These are phyloP conservation scores for Syncephalastrum monosporum DNA, from an alignment of 371 early-diverging fungal species.

Conservation along the genomic window DNA sequence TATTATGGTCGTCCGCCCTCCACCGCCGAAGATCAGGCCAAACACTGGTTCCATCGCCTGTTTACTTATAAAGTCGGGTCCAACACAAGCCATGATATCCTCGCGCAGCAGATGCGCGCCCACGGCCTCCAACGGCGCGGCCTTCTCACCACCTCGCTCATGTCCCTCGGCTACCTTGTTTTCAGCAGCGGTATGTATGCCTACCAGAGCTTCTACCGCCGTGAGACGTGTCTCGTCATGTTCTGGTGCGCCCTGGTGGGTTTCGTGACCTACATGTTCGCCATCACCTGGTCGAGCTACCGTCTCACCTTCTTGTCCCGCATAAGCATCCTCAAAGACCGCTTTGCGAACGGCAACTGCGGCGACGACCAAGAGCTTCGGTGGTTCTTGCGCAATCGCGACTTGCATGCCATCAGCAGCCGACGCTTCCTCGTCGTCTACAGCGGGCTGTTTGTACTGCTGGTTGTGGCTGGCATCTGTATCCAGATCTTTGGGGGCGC, in stretches of 20 bases:
- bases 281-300: conserved; percentile 20
- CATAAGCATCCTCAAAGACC: conserved; percentile 21
- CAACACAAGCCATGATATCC: not conserved
- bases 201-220: conserved; percentile 11
- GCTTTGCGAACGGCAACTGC: not conserved
- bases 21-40: not conserved
- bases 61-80: too few species aligned
- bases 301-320: conserved; percentile 21
- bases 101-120: conserved; percentile 1
- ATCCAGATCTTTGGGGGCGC: too few species aligned
- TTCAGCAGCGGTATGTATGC: conserved; percentile 21
- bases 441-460: too few species aligned
- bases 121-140: conserved; percentile 25
- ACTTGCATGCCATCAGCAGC: conserved; percentile 7
- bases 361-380: conserved; percentile 10
- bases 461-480: too few species aligned
- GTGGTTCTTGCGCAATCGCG: conserved; percentile 22
- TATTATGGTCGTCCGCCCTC: not conserved
- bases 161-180: conserved; percentile 29
- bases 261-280: conserved; percentile 31
- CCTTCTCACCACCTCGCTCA: conserved; percentile 16
- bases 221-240: conserved; percentile 19
- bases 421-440: conserved; percentile 4
- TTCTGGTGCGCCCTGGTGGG: conserved; percentile 29
- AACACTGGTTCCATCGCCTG: too few species aligned